These are phyloP conservation scores for Brassica balearica DNA, from an alignment of 441 rosid genomes.

Conservation along the genomic window DNA sequence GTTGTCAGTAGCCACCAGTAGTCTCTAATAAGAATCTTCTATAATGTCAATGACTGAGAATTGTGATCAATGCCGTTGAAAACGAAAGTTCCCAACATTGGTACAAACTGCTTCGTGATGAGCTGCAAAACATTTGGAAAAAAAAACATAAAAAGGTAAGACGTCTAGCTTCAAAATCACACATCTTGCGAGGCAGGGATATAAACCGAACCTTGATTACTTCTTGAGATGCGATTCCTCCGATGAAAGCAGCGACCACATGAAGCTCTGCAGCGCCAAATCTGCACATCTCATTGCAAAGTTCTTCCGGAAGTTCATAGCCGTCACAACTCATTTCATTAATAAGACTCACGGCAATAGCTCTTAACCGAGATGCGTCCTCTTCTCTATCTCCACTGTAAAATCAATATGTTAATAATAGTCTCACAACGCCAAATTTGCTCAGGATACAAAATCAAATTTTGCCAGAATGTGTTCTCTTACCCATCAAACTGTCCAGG, in stretches of 20 bases:
- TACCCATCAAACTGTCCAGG: constrained; percentile 97
- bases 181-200: constrained; percentile 6
- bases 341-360: constrained; percentile 70
- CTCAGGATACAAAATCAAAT: not conserved
- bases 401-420: constrained; percentile 29
- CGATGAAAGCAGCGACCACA: constrained; percentile 84
- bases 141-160: not conserved
- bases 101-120: constrained; percentile 88
- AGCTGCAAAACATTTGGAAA: constrained; percentile 57
- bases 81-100: constrained; percentile 83
- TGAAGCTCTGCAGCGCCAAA: constrained; percentile 97
- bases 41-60: constrained; percentile 72
- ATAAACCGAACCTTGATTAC: constrained; percentile 76
- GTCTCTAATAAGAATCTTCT: constrained; percentile 34
- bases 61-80: constrained; percentile 95
- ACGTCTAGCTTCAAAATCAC: constrained; percentile 3
- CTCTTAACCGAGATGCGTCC: constrained; percentile 76
- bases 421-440: not conserved
- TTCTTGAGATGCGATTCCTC: constrained; percentile 97
- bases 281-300: constrained; percentile 88
- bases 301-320: constrained; percentile 76
- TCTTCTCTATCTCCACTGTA: constrained; percentile 67
- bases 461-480: constrained; percentile 25
- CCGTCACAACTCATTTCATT: constrained; percentile 85
- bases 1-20: constrained; percentile 22